Conservation (phyloP, 371 early-diverging fungal genomes). For the Rhizomucor pusillus region DNA sequence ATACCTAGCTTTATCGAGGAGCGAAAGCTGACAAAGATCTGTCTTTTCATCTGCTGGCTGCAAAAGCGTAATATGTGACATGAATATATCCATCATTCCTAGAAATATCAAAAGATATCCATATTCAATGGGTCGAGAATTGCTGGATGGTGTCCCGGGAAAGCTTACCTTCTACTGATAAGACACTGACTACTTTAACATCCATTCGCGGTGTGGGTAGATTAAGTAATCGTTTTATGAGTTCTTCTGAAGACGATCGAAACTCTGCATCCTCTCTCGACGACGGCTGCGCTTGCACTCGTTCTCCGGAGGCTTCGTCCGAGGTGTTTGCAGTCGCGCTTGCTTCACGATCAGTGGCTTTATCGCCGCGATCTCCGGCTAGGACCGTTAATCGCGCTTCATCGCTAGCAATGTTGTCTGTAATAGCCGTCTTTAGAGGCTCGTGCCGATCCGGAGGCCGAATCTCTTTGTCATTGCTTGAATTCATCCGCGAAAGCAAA, state of each 20-base stretch:
- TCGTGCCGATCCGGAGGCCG: no score
- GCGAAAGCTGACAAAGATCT: background rate
- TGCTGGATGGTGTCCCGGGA: background rate
- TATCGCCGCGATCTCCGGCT: no score
- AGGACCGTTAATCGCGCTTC: no score
- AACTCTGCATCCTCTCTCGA: slow-evolving; percentile 16
- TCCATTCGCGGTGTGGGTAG: slow-evolving; percentile 39
- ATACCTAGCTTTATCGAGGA: slow-evolving; percentile 18
- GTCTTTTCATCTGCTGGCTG: slow-evolving; percentile 1
- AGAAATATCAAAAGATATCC: background rate
- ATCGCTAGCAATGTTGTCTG: no score
- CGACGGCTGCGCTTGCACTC: no score
- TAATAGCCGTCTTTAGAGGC: no score
- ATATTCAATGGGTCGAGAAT: background rate
- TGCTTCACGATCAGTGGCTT: no score
- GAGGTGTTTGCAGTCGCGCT: no score
- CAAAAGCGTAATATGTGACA: slow-evolving; percentile 38
- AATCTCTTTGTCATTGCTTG: no score
- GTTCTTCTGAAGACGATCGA: slow-evolving; percentile 36
- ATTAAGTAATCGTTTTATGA: slow-evolving; percentile 39
- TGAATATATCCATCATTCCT: slow-evolving; percentile 50
- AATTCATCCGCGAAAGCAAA: no score
- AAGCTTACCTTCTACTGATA: slow-evolving; percentile 42
- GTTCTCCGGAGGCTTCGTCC: no score
- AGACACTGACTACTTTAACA: slow-evolving; percentile 40